phyloP scores from a whole-genome alignment of 352 stramenopile species.

The Pythium chondricola region DNA sequence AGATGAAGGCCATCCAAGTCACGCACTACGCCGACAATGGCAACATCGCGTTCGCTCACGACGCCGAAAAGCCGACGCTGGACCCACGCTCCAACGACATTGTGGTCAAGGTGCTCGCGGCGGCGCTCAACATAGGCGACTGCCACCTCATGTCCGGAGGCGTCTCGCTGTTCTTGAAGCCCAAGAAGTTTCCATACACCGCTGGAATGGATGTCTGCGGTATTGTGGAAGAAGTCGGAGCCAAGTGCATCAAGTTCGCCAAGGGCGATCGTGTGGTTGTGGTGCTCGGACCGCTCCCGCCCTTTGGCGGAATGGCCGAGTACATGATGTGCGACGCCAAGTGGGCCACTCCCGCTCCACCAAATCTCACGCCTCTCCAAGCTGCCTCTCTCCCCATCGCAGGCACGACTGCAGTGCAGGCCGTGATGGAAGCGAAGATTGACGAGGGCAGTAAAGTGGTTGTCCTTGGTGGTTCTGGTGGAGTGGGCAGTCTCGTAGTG shows the following conservation, averaged over 20 bases:
- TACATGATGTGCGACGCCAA: constrained; percentile 23
- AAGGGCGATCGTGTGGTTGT: constrained; percentile 31
- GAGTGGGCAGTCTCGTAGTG: constrained; percentile 62
- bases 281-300: constrained; percentile 12
- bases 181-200: constrained; percentile 35
- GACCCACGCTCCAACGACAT: constrained; percentile 17
- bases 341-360: constrained; percentile 18
- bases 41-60: constrained; percentile 22
- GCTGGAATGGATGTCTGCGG: constrained; percentile 36
- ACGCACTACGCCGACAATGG: constrained; percentile 22
- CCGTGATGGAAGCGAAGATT: constrained; percentile 25
- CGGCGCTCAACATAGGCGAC: constrained; percentile 29
- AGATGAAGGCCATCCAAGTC: constrained; percentile 36
- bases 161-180: constrained; percentile 33
- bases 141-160: constrained; percentile 28
- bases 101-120: constrained; percentile 25
- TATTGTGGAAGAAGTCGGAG: constrained; percentile 26
- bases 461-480: constrained; percentile 70
- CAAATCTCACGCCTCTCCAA: constrained; percentile 14
- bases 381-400: constrained; percentile 25
- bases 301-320: constrained; percentile 28
- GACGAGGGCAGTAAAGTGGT: constrained; percentile 50
- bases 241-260: constrained; percentile 19
- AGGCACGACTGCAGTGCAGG: constrained; percentile 28
- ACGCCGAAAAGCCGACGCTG: constrained; percentile 17